Evolutionary conservation across 202 grass and related monocot species (phyloP).

Genomic region (Tripidium arundinaceum): DNA sequence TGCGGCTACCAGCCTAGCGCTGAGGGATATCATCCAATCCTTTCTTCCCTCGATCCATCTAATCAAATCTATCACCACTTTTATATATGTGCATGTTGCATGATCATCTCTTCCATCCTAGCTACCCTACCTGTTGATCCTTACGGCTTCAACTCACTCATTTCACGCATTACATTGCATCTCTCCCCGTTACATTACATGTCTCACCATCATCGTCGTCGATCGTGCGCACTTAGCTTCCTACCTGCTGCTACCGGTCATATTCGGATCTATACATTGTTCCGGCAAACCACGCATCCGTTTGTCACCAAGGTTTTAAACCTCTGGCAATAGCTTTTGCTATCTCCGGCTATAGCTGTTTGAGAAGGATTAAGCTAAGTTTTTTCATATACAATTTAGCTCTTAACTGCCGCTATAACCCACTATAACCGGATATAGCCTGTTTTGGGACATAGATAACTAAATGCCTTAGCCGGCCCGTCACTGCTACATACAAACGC

Average conservation of each 20-base stretch:
- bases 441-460: too few species aligned
- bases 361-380: too few species aligned
- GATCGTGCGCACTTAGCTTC: conserved; percentile 8
- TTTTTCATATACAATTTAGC: too few species aligned
- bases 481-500: too few species aligned
- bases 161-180: conserved; percentile 6
- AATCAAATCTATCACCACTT: conserved; percentile 1
- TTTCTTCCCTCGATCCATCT: background rate
- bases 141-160: background rate
- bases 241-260: background rate
- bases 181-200: background rate
- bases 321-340: too few species aligned
- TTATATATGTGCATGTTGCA: background rate
- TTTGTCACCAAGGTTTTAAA: too few species aligned
- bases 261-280: background rate
- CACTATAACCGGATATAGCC: too few species aligned
- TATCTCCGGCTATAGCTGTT: too few species aligned
- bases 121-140: background rate
- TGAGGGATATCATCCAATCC: background rate
- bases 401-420: too few species aligned
- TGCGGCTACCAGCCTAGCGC: background rate
- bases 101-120: background rate
- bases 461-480: too few species aligned
- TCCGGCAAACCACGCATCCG: background rate
- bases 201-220: background rate